These are phyloP conservation scores for Hemerocallis citrina DNA, from an alignment of 106 monocot species.

Conservation along the genomic window DNA sequence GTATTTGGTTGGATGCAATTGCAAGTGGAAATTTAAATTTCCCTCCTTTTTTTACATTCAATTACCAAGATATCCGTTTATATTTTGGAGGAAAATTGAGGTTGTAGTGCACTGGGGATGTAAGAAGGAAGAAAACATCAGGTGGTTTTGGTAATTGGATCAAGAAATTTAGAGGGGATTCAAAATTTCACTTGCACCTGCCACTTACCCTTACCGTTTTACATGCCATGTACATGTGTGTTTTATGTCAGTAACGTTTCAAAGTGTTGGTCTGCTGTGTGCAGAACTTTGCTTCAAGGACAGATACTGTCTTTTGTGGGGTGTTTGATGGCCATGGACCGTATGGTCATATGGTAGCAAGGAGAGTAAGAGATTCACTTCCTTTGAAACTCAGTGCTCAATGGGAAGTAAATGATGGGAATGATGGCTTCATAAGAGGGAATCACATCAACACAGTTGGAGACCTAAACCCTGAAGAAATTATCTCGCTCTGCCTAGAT, in stretches of 20 bases:
- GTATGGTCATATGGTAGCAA: slow-evolving; percentile 76
- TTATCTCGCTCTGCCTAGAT: slow-evolving; percentile 12
- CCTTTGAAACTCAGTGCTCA: slow-evolving; percentile 42
- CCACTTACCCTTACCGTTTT: too few relatives aligned
- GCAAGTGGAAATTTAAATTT: too few relatives aligned
- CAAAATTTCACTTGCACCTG: too few relatives aligned
- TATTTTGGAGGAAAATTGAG: too few relatives aligned
- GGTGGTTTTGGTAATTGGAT: too few relatives aligned
- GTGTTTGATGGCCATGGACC: slow-evolving; percentile 98
- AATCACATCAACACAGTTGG: slow-evolving; percentile 7
- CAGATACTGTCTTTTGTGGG: slow-evolving; percentile 69
- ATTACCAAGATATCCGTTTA: too few relatives aligned
- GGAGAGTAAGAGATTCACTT: slow-evolving; percentile 64
- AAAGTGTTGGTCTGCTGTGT: neutral
- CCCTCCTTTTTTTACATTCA: too few relatives aligned
- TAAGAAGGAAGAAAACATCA: too few relatives aligned
- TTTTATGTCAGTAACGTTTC: neutral
- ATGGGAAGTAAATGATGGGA: slow-evolving; percentile 10
- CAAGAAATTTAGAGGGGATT: too few relatives aligned
- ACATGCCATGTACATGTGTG: neutral
- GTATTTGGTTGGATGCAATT: too few relatives aligned
- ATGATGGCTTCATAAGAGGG: neutral
- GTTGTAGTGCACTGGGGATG: too few relatives aligned
- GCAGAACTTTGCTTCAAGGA: slow-evolving; percentile 60
- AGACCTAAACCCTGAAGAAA: slow-evolving; percentile 15